Evolutionary conservation across 164 flowering plant genomes (phyloP).

Genomic region (Tetrastigma voinierianum): DNA sequence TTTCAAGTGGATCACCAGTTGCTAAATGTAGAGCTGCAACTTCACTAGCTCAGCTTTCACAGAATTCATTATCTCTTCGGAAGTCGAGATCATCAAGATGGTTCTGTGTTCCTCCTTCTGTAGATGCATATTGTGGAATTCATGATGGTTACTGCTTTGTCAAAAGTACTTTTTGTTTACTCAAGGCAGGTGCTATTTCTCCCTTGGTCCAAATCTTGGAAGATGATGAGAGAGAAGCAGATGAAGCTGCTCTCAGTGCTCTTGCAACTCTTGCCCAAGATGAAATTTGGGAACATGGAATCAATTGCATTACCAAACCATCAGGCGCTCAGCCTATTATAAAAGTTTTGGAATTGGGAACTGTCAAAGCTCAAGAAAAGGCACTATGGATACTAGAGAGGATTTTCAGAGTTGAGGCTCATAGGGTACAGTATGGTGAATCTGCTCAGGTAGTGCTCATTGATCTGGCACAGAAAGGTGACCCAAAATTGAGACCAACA

Average conservation of each 20-base stretch:
- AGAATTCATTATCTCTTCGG: slow-evolving; percentile 47
- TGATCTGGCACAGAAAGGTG: slow-evolving; percentile 73
- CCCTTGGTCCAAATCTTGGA: slow-evolving; percentile 53
- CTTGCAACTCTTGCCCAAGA: slow-evolving; percentile 72
- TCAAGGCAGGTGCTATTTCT: slow-evolving; percentile 68
- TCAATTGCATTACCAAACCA: slow-evolving; percentile 43
- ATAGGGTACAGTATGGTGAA: slow-evolving; percentile 54
- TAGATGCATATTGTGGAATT: slow-evolving; percentile 58
- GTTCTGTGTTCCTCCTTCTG: slow-evolving; percentile 54
- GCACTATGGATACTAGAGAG: slow-evolving; percentile 80
- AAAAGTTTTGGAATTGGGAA: slow-evolving; percentile 49
- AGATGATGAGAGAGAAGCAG: slow-evolving; percentile 64
- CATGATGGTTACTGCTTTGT: slow-evolving; percentile 63
- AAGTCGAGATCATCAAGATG: slow-evolving; percentile 54
- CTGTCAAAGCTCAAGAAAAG: slow-evolving; percentile 58
- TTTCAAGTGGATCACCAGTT: slow-evolving; percentile 44
- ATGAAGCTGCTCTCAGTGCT: slow-evolving; percentile 67
- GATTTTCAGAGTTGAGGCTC: slow-evolving; percentile 50
- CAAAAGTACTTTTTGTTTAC: slow-evolving; percentile 67
- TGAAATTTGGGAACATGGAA: slow-evolving; percentile 68
- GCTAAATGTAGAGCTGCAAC: slow-evolving; percentile 66
- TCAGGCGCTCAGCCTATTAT: slow-evolving; percentile 52
- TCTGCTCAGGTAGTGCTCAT: slow-evolving; percentile 66
- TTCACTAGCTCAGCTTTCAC: slow-evolving; percentile 70
- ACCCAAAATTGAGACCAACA: slow-evolving; percentile 43